These are phyloP conservation scores for Phytophthora litchii DNA, from an alignment of 352 stramenopile genomes.

Conservation along the genomic window DNA sequence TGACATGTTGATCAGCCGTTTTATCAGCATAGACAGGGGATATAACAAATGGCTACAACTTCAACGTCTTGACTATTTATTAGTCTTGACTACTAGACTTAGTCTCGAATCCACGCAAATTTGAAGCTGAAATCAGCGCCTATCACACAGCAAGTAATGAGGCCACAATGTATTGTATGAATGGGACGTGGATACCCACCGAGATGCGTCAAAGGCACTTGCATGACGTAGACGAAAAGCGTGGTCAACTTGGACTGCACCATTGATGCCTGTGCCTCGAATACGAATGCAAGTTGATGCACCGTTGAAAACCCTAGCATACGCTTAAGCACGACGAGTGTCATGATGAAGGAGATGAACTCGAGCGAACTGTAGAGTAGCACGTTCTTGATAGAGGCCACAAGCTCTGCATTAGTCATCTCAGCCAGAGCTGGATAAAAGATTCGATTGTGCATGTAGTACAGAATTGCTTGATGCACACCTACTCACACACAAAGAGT, in stretches of 20 bases:
- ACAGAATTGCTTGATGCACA: conserved; percentile 17
- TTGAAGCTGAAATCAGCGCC: conserved; percentile 40
- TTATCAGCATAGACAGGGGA: conserved; percentile 10
- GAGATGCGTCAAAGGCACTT: conserved; percentile 36
- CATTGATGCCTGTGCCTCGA: conserved; percentile 27
- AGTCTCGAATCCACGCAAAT: conserved; percentile 20
- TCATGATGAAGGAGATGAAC: conserved; percentile 17
- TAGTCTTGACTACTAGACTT: background rate
- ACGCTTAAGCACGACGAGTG: conserved; percentile 14
- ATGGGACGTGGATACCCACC: conserved; percentile 6
- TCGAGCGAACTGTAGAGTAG: conserved; percentile 30
- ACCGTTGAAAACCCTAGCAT: conserved; percentile 26
- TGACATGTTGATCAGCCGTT: background rate
- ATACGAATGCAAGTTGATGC: conserved; percentile 42
- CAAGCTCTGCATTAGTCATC: conserved; percentile 7
- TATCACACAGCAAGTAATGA: background rate
- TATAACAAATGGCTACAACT: conserved; percentile 14
- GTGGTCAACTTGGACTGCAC: conserved; percentile 38
- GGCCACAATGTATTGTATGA: background rate
- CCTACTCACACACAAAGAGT: background rate
- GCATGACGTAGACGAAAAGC: conserved; percentile 41
- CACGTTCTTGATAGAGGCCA: conserved; percentile 19
- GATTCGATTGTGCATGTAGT: conserved; percentile 30
- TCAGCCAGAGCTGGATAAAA: conserved; percentile 21
- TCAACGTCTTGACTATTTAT: background rate